phyloP scores from a whole-genome alignment of 495 filamentous ascomycete species.

The Aspergillus avenaceus region DNA sequence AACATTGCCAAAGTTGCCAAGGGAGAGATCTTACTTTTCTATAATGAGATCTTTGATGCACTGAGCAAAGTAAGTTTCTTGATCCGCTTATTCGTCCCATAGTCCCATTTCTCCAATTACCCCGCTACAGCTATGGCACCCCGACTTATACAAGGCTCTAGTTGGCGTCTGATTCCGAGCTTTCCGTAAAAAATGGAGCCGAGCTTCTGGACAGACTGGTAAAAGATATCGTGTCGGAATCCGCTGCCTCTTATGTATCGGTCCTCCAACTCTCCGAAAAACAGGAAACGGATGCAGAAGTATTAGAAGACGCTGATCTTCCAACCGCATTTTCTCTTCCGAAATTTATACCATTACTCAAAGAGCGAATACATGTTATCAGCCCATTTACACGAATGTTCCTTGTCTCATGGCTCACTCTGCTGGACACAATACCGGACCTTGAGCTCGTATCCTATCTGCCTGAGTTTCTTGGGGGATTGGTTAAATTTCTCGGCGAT shows the following conservation, averaged over 20 bases:
- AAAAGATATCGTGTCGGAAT: constrained; percentile 97
- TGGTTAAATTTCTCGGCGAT: constrained; percentile 90
- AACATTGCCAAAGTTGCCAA: constrained; percentile 99
- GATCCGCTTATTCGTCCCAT: not conserved
- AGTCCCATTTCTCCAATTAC: not conserved
- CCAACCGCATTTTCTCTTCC: constrained; percentile 91
- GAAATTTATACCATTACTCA: constrained; percentile 86
- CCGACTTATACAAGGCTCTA: constrained; percentile 29
- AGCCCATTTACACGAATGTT: constrained; percentile 95
- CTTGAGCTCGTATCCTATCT: constrained; percentile 90
- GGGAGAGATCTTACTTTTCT: constrained; percentile 92
- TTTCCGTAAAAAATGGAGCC: constrained; percentile 97
- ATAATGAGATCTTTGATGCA: constrained; percentile 97
- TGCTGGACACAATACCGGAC: constrained; percentile 95
- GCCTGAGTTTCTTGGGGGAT: constrained; percentile 84
- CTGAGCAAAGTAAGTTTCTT: constrained; percentile 73
- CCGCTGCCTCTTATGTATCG: constrained; percentile 91
- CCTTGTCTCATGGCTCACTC: constrained; percentile 90
- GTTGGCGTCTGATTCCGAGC: constrained; percentile 92
- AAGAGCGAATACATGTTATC: constrained; percentile 87
- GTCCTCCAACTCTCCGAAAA: constrained; percentile 60
- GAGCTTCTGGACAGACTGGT: constrained; percentile 93
- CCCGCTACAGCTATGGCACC: not conserved
- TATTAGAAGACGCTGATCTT: constrained; percentile 49
- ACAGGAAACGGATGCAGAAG: constrained; percentile 40